Evolutionary conservation across 768 basidiomycete genomes (phyloP).

Genomic region (Boletales sp.): DNA sequence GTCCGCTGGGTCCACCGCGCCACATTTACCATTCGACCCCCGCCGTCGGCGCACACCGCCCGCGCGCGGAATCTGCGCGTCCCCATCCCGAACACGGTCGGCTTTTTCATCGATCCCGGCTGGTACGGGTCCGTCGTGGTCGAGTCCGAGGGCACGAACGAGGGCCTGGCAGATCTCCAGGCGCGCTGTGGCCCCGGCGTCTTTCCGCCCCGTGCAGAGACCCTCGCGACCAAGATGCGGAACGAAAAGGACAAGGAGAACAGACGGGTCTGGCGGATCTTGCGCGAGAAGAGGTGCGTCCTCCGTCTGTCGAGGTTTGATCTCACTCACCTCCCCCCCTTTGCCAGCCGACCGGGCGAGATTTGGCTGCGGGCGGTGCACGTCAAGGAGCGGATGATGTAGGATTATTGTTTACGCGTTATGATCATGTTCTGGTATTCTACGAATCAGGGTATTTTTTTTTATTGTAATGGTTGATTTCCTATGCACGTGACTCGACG

Average conservation of each 20-base stretch:
- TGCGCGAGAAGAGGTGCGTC: constrained; percentile 74
- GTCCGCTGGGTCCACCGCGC: constrained; percentile 85
- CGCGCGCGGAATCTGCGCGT: constrained; percentile 30
- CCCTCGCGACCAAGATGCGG: constrained; percentile 30
- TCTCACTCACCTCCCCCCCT: constrained; percentile 45
- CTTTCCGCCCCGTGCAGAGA: constrained; percentile 58
- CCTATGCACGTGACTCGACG: constrained; percentile 21
- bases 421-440: not conserved
- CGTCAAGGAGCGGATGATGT: constrained; percentile 60
- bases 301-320: constrained; percentile 16
- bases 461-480: constrained; percentile 20
- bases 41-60: constrained; percentile 35
- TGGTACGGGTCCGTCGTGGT: constrained; percentile 85
- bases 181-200: constrained; percentile 64
- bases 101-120: constrained; percentile 64
- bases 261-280: constrained; percentile 62
- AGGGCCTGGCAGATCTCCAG: constrained; percentile 75
- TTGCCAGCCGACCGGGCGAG: constrained; percentile 22
- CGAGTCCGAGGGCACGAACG: constrained; percentile 86
- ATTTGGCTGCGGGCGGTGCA: constrained; percentile 47
- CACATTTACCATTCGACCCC: constrained; percentile 59
- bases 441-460: constrained; percentile 5
- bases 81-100: constrained; percentile 53
- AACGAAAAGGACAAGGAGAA: constrained; percentile 40
- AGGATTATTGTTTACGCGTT: no score